A percentile compares a stretch with the other conserved stretches of the same genome.
These are phyloP conservation scores for Penicillium psychrofluorescens DNA, from an alignment of 495 filamentous ascomycete genomes.

Conservation along the genomic window DNA sequence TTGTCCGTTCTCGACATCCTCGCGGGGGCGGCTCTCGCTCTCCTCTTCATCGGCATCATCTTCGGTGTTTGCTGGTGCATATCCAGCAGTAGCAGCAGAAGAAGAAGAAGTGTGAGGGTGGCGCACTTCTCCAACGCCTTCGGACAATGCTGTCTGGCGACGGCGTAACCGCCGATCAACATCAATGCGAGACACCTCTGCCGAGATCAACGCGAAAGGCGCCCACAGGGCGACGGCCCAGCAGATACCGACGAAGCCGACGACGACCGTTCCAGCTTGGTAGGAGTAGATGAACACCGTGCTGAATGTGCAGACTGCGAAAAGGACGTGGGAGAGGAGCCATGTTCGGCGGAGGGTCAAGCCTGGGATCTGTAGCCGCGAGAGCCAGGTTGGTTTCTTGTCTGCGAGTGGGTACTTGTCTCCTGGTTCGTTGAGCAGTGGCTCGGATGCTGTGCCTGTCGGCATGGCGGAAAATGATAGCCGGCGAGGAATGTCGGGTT, in stretches of 20 bases:
- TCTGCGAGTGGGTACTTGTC: constrained; percentile 1
- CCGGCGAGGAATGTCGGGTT: constrained; percentile 12
- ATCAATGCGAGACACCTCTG: constrained; percentile 76
- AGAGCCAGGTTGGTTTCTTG: constrained; percentile 31
- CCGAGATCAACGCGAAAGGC: constrained; percentile 84
- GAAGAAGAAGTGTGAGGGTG: too few relatives aligned
- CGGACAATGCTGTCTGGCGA: constrained; percentile 18
- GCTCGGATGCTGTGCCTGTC: constrained; percentile 21
- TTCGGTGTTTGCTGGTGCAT: constrained; percentile 4
- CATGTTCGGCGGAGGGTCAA: constrained; percentile 82
- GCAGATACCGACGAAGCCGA: constrained; percentile 72
- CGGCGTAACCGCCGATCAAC: constrained; percentile 52
- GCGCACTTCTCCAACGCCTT: too few relatives aligned
- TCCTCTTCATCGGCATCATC: constrained; percentile 1
- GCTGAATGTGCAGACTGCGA: constrained; percentile 68
- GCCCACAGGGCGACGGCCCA: constrained; percentile 91
- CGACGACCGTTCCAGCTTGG: constrained; percentile 60
- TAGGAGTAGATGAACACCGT: constrained; percentile 69
- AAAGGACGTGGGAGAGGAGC: constrained; percentile 74
- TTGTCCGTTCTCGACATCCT: constrained; percentile 22
- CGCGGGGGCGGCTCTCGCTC: neutral
- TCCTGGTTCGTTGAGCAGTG: constrained; percentile 12
- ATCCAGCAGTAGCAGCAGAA: neutral
- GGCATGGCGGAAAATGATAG: constrained; percentile 25
- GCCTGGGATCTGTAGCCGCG: constrained; percentile 61